Evolutionary conservation across 177 flowering plant genomes (phyloP), one percentile per base, ranked within the genome.

Genomic region (Vitis hybrid): DNA sequence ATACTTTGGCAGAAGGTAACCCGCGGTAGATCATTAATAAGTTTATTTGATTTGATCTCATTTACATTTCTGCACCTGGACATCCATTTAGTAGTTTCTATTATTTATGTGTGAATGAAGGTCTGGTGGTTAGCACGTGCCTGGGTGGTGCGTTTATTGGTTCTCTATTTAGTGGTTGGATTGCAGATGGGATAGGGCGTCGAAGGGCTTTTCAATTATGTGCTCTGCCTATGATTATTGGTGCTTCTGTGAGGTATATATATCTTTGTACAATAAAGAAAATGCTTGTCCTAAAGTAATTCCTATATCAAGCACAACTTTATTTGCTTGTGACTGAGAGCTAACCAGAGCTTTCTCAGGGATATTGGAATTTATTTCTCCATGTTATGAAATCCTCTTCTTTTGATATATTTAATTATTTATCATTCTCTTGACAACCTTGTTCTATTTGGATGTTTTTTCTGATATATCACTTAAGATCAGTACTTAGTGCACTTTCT

Each of bases 41-140:
- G 31, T 13, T 7, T 53, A 4, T 60, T 18, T 60, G 26, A 12
- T 3, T 68, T 52, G 0, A 15, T 60, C 48, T 50, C 10, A 8
- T 56, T 16, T 49, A 68, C 49, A 2, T 22, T 55, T 71, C 18
- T 33, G 61, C 8, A 33, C 33, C 26, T 68, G 6, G 53, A 5
- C 66, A 22, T 48, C 19, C 14, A 50, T 70, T 60, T 65, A 49
- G 19, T 52, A 14, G 29, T 20, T 26, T 22, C 15, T 60, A 62
- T 59, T 64, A 51, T 73, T 33, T 57, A 39, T 39, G 45, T 39
- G 45, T 20, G 65, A 77, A 62, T 78, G 74, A 66, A 92, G 98
- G 98, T 74, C 80, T 94, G 75, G 98, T 94, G 29, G 98, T 94
- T 50, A 94, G 98, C 79, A 92, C 82, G 31, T 94, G 97, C 73